Evolutionary conservation across 1,284 basidiomycete genomes (phyloP).

Genomic region (Fomitopsis palustris): DNA sequence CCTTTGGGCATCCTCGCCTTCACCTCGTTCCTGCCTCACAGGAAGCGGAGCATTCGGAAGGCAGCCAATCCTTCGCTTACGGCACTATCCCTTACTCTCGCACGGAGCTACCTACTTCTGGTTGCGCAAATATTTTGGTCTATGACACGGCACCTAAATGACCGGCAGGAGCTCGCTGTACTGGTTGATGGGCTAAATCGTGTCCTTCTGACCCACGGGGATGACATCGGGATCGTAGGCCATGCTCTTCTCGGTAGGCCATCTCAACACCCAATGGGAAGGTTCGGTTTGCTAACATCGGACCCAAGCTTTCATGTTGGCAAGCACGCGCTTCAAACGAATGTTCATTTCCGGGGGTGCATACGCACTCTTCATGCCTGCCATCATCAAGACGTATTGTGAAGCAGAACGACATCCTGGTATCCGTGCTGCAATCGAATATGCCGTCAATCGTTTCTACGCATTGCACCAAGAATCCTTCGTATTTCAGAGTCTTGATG

Average conservation of each 20-base stretch:
- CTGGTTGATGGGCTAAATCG: conserved; percentile 69
- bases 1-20: conserved; percentile 37
- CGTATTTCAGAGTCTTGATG: conserved; percentile 71
- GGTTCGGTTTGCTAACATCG: conserved; percentile 5
- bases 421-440: conserved; percentile 69
- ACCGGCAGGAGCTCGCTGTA: conserved; percentile 66
- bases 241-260: conserved; percentile 66
- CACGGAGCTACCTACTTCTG: conserved; percentile 68
- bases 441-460: conserved; percentile 69
- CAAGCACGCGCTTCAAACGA: conserved; percentile 73
- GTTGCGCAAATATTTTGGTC: conserved; percentile 70
- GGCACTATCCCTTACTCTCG: conserved; percentile 54
- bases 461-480: conserved; percentile 75
- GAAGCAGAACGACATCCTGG: conserved; percentile 51
- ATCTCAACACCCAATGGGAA: neutral
- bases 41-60: conserved; percentile 5
- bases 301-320: conserved; percentile 56
- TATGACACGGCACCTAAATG: conserved; percentile 75
- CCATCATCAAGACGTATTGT: conserved; percentile 64
- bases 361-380: conserved; percentile 71
- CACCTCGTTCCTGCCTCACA: conserved; percentile 36
- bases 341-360: conserved; percentile 70
- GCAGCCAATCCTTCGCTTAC: conserved; percentile 24
- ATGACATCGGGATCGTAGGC: conserved; percentile 68
- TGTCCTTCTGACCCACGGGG: conserved; percentile 62